Base-by-base conservation (phyloP, 495 filamentous ascomycete species). In the Penicillium alfredii region DNA sequence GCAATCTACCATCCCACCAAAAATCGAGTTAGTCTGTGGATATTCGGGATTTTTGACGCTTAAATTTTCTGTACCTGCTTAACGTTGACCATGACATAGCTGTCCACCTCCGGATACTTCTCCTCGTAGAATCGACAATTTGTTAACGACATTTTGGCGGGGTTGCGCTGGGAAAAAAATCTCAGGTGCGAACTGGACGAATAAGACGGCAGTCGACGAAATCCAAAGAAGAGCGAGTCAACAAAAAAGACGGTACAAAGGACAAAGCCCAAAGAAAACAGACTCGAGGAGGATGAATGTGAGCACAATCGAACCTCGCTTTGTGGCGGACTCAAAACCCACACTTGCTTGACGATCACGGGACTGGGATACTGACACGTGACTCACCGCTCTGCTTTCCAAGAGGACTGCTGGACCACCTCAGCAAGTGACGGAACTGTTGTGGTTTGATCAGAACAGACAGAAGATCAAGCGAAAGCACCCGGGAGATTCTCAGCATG, bases 81-180 rank as follows among this genome's bases (percentile, higher is more conserved):
- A 31, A 92, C 86, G 66, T 90, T 90, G 60, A 98, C 92, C 92
- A 98, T 97, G 42, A 97, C 93, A 69, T 95, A 97, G 73, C 86
- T 93, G 63, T 98, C 92, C 45, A 97, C 86, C 74, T 97, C 92
- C 26, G 92, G 92, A 58, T 87, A 98, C 61, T 93, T 93, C 61
- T 93, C 89, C 74, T 95, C 90, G 68, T 98, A 98, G 66, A 93
- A 98, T 37, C 92, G 88, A 68, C 86, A 95, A 73, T 96, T 96
- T 57, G 88, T 95, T 67, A 95, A 80, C 56, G 92, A 98, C 90
- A 97, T 98, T 42, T 61, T 73, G 61, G 66, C 59, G 68, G 66
- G 62, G 63, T 67, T 63, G 58, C 63, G 58, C 47, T 50, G 52
- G 51, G 47, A 42, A 46, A 30, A 40, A 41, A 35, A 27, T 35